Evolutionary conservation across 129 eudicot genomes (phyloP), one percentile per base, ranked within the genome.

Genomic region (Helichrysum umbraculigerum): DNA sequence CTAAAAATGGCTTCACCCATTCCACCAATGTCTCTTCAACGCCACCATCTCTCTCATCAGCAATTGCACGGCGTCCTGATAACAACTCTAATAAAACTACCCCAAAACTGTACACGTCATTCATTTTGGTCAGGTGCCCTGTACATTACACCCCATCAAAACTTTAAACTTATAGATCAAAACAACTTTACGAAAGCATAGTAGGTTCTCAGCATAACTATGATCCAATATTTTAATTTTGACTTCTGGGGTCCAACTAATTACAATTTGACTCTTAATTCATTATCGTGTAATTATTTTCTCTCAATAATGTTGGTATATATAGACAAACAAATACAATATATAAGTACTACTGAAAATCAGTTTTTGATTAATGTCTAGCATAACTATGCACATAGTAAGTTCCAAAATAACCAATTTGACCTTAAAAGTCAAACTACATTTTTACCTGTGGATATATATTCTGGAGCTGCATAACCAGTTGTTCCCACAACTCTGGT

Each of bases 381-480:
- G 52, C 52, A 12, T 44, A 11, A 44, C 52, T 17, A 11, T 8
- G 3, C 52, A 4, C 12, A 12, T 12, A 44, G 0, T 3, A 65
- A 66, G 25, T 41, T 57, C 41, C 57, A 73, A 56, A 56, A 21
- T 0, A 39, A 21, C 17, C 29, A 4, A 11, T 58, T 79, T 80
- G 79, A 80, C 83, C 75, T 22, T 12, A 47, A 73, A 73, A 66
- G 83, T 80, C 75, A 69, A 79, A 51, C 59, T 32, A 22, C 9
- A 22, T 20, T 6, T 69, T 39, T 68, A 86, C 93, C 93, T 81
- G 91, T 82, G 33, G 96, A 89, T 9, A 89, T 83, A 44, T 89
- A 89, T 73, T 89, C 96, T 25, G 96, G 96, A 66, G 96, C 96
- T 14, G 96, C 96, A 81, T 89, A 89, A 65, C 96, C 96, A 22